phyloP scores from a whole-genome alignment of 2,329 filamentous ascomycete genomes.

The Fusarium sp. region DNA sequence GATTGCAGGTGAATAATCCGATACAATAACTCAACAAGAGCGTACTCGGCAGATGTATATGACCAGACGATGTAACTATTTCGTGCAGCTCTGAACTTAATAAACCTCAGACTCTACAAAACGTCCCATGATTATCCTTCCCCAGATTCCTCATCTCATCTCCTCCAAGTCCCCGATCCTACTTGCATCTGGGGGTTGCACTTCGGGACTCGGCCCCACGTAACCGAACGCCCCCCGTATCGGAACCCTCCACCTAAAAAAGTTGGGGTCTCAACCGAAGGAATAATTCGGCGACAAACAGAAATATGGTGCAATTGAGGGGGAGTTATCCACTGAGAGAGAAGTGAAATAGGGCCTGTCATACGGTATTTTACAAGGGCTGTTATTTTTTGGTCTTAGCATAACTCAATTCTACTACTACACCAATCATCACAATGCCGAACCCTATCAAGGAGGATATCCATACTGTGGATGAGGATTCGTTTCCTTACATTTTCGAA shows the following conservation, averaged over 20 bases:
- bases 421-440: constrained; percentile 37
- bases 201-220: constrained; percentile 32
- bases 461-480: constrained; percentile 40
- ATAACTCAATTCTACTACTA: background rate
- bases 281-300: background rate
- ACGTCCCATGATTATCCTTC: background rate
- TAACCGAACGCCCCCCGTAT: background rate
- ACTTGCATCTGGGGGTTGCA: background rate
- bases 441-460: constrained; percentile 44
- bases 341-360: constrained; percentile 2
- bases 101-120: background rate
- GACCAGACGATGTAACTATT: background rate
- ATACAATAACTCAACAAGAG: background rate
- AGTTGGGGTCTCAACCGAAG: background rate
- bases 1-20: background rate
- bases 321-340: background rate
- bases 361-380: background rate
- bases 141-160: background rate
- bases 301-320: background rate
- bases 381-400: background rate
- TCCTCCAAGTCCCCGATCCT: background rate
- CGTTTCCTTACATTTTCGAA: constrained; percentile 28
- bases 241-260: constrained; percentile 24
- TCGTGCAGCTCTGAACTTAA: background rate
- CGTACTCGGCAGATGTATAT: background rate